These are phyloP conservation scores for Amaranthus cruentus DNA, from an alignment of 148 eudicot genomes.

Conservation along the genomic window DNA sequence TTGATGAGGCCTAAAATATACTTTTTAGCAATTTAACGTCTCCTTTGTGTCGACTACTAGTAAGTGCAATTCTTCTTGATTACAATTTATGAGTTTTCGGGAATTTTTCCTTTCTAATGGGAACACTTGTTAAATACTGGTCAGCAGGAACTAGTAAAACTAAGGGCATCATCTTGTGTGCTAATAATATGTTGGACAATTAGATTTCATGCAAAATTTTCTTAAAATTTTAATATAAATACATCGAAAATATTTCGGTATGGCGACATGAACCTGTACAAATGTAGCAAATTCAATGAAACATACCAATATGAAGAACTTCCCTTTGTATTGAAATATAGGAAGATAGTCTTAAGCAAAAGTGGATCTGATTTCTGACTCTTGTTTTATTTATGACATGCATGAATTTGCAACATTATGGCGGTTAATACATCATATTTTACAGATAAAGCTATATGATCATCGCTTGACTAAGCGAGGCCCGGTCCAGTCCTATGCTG, in stretches of 20 bases:
- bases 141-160: too few species aligned
- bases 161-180: background rate
- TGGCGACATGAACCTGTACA: too few species aligned
- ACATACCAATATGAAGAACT: too few species aligned
- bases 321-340: too few species aligned
- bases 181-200: background rate
- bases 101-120: too few species aligned
- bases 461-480: constrained; percentile 74
- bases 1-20: background rate
- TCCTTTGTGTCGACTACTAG: background rate
- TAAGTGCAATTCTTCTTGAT: too few species aligned
- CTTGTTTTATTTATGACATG: background rate
- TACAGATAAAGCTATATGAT: constrained; percentile 81
- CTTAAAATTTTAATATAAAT: background rate
- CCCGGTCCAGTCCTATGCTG: constrained; percentile 73
- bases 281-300: too few species aligned
- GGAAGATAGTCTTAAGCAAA: too few species aligned
- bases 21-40: background rate
- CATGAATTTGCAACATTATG: background rate
- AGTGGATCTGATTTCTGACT: background rate
- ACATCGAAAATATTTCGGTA: too few species aligned
- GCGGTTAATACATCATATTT: constrained; percentile 10
- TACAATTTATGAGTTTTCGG: too few species aligned
- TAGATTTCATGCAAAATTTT: background rate
- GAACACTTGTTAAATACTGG: too few species aligned